Evolutionary conservation across 1,284 basidiomycete species (phyloP), one percentile per base, ranked within the genome.

Genomic region (Xerocomus amazonicus): DNA sequence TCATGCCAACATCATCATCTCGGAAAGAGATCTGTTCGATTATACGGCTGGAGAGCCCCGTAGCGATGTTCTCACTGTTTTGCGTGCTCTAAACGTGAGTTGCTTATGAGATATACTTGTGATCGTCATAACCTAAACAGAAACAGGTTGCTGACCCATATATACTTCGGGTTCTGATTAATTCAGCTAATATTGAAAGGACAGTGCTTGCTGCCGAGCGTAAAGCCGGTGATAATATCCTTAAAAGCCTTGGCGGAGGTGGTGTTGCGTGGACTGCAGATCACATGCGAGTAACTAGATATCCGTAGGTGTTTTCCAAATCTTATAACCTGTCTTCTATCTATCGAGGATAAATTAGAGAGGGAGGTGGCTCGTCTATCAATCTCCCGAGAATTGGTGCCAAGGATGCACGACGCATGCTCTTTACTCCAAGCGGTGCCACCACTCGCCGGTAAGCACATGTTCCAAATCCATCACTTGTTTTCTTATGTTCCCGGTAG

Each of bases 131-230:
- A 27, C 14, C 14, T 14, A 43, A 8, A 7, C 19, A 33, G 34
- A 46, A 6, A 50, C 38, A 97, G 90, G 76, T 96, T 57, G 76
- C 81, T 13, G 75, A 96, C 57, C 78, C 79, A 39, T 84, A 83
- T 50, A 88, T 95, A 3, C 73, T 84, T 27, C 90, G 93, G 43
- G 77, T 95, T 45, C 69, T 99, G 34, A 86, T 98, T 69, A 92
- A 92, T 66, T 71, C 77, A 35, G 70, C 70, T 17, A 70, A 69
- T 37, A 90, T 97, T 48, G 96, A 99, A 67, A 73, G 77, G 14
- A 79, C 77, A 3, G 70, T 92, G 4, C 76, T 98, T 10, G 81
- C 87, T 0, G 61, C 61, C 1, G 79, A 69, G 8, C 87, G 88
- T 69, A 62, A 61, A 1, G 78, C 82, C 26, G 90, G 78, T 2